A percentile compares a stretch with the other conserved stretches of the same genome.
Conservation (phyloP, 148 eudicot genomes). For the Camellia lanceoleosa region DNA sequence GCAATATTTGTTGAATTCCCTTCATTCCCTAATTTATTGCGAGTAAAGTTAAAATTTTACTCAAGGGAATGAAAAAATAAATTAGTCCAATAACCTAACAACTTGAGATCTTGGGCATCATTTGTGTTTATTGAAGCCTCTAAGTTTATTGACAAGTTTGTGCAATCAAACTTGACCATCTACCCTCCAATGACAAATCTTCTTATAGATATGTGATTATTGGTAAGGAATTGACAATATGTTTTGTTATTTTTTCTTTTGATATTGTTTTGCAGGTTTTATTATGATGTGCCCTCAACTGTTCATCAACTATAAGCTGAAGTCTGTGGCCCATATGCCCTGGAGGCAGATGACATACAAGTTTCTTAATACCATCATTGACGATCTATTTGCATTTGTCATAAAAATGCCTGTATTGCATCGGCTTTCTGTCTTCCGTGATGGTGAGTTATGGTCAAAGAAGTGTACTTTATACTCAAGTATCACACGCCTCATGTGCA, state of each 20-base stretch:
- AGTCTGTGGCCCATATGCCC: conserved; percentile 96
- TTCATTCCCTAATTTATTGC: not conserved
- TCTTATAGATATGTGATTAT: not conserved
- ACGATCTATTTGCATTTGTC: conserved; percentile 96
- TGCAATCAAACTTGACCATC: not conserved
- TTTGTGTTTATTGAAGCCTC: not conserved
- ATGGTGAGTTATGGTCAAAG: conserved; percentile 53
- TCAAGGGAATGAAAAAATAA: not conserved
- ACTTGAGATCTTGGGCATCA: not conserved
- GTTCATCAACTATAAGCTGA: conserved; percentile 91
- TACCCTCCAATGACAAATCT: not conserved
- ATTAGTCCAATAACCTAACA: not conserved
- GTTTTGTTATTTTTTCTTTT: not conserved
- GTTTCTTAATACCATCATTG: conserved; percentile 94
- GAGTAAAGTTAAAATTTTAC: not conserved
- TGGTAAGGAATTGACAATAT: not conserved
- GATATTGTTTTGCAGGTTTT: conserved; percentile 56
- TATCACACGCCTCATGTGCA: not conserved
- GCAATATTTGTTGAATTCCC: not conserved
- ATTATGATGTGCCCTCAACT: conserved; percentile 99
- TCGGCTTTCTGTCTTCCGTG: conserved; percentile 97
- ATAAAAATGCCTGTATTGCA: conserved; percentile 93
- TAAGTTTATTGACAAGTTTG: not conserved
- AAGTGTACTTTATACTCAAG: not conserved
- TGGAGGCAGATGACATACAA: conserved; percentile 99